phyloP scores from a whole-genome alignment of 2,329 filamentous ascomycete species.

The Calonectria multiphialidica region DNA sequence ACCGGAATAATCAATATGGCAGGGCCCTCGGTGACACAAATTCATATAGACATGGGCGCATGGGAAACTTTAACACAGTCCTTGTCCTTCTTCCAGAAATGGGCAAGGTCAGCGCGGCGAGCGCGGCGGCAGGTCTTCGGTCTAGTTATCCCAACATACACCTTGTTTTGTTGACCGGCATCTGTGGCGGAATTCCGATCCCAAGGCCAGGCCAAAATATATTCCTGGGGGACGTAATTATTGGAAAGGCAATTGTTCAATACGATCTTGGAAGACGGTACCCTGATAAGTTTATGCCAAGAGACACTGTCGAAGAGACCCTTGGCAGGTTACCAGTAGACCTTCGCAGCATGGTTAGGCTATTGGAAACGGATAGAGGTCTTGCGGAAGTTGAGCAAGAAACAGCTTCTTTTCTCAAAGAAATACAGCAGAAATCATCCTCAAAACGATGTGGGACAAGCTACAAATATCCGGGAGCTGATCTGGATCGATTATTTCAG shows the following conservation, averaged over 20 bases:
- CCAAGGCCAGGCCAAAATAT: constrained; percentile 30
- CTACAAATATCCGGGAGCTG: constrained; percentile 43
- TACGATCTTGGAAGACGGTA: constrained; percentile 46
- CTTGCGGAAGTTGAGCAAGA: background rate
- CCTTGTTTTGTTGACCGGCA: constrained; percentile 51
- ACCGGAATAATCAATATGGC: background rate
- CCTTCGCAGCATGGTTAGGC: constrained; percentile 43
- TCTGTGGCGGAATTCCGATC: constrained; percentile 52
- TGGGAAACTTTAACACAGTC: constrained; percentile 43
- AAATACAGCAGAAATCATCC: background rate
- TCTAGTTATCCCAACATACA: constrained; percentile 48
- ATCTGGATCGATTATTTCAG: constrained; percentile 46
- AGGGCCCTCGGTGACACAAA: constrained; percentile 26
- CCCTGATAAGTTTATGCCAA: constrained; percentile 38
- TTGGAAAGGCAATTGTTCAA: constrained; percentile 45
- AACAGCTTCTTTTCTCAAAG: background rate
- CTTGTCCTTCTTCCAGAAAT: constrained; percentile 41
- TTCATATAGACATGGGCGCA: constrained; percentile 37
- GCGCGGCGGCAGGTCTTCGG: constrained; percentile 40
- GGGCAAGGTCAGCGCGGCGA: constrained; percentile 46
- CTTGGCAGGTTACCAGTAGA: constrained; percentile 37
- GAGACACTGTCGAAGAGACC: constrained; percentile 39
- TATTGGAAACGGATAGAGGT: constrained; percentile 32
- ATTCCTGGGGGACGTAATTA: constrained; percentile 48
- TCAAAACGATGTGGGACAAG: background rate